Conservation (phyloP, 2,329 filamentous ascomycete genomes). For the Plectosphaerella plurivora region DNA sequence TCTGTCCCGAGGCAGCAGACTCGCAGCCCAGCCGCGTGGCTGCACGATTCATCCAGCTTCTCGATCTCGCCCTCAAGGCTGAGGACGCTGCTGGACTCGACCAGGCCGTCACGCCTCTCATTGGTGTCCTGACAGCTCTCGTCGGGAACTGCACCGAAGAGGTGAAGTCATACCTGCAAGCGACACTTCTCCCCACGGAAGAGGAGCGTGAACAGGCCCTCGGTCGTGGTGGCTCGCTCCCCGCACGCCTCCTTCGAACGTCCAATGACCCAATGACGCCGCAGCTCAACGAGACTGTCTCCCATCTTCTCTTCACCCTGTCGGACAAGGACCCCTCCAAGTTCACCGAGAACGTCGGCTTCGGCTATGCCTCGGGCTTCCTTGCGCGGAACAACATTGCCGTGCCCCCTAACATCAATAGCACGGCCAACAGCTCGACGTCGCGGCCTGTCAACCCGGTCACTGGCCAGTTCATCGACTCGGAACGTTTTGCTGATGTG, state of each 20-base stretch:
- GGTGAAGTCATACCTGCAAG: constrained; percentile 59
- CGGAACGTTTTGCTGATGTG: constrained; percentile 53
- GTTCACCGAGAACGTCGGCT: constrained; percentile 89
- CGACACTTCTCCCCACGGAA: constrained; percentile 68
- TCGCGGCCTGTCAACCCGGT: constrained; percentile 67
- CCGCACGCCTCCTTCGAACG: constrained; percentile 72
- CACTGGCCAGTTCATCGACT: constrained; percentile 76
- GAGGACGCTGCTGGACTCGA: constrained; percentile 72
- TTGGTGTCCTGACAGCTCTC: constrained; percentile 70
- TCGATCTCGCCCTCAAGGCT: constrained; percentile 58
- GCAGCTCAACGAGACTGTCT: constrained; percentile 69
- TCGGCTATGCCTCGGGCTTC: constrained; percentile 89
- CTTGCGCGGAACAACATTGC: constrained; percentile 79
- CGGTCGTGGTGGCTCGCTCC: constrained; percentile 68
- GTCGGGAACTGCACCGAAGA: constrained; percentile 62
- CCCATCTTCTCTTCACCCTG: constrained; percentile 78
- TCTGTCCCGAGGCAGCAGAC: constrained; percentile 56
- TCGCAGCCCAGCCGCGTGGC: constrained; percentile 52
- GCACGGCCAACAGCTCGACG: constrained; percentile 19
- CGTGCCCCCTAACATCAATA: constrained; percentile 61
- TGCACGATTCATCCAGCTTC: constrained; percentile 63
- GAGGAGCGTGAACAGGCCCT: constrained; percentile 73
- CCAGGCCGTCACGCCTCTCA: constrained; percentile 61
- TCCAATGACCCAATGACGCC: constrained; percentile 70
- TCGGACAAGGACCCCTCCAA: constrained; percentile 74